Evolutionary conservation across 2,329 filamentous ascomycete genomes (phyloP).

Genomic region (Diaporthe ampelina): DNA sequence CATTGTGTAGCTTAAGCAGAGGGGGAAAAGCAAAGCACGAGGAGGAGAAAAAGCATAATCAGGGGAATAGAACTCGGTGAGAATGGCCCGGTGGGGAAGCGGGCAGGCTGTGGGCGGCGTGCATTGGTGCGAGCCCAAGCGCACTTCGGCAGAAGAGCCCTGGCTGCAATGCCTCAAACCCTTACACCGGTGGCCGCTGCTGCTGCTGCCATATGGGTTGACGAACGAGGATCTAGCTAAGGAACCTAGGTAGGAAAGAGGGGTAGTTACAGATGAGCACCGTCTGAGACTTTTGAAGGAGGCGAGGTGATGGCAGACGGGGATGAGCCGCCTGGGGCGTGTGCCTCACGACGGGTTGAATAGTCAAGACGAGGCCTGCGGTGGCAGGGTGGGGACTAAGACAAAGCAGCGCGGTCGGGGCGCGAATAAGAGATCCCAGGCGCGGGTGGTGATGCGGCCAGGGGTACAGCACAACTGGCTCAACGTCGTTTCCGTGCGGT

Average conservation of each 20-base stretch:
- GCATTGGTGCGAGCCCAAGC: slow-evolving; percentile 34
- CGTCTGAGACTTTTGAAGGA: slow-evolving; percentile 19
- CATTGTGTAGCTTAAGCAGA: slow-evolving; percentile 20
- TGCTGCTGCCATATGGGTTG: slow-evolving; percentile 10
- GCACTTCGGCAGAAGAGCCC: slow-evolving; percentile 35
- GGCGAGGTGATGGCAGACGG: not conserved
- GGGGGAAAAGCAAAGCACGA: slow-evolving; percentile 18
- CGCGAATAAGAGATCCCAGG: slow-evolving; percentile 24
- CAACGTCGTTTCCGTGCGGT: slow-evolving; percentile 19
- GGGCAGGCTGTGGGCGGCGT: slow-evolving; percentile 37
- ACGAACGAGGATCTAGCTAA: slow-evolving; percentile 32
- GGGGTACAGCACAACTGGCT: slow-evolving; percentile 14
- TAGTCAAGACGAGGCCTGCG: slow-evolving; percentile 25
- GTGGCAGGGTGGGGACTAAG: slow-evolving; percentile 34
- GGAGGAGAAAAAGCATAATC: slow-evolving; percentile 22
- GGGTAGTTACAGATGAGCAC: slow-evolving; percentile 40
- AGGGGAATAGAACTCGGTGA: slow-evolving; percentile 36
- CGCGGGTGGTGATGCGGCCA: slow-evolving; percentile 24
- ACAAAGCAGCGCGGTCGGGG: slow-evolving; percentile 21
- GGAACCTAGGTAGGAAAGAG: slow-evolving; percentile 39
- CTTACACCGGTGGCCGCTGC: slow-evolving; percentile 36
- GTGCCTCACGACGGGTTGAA: slow-evolving; percentile 32
- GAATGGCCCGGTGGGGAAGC: slow-evolving; percentile 33
- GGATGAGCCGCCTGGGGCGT: slow-evolving; percentile 7
- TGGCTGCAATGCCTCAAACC: slow-evolving; percentile 25